phyloP scores from a whole-genome alignment of 108 stramenopile species.

The Schizochytrium sp. region DNA sequence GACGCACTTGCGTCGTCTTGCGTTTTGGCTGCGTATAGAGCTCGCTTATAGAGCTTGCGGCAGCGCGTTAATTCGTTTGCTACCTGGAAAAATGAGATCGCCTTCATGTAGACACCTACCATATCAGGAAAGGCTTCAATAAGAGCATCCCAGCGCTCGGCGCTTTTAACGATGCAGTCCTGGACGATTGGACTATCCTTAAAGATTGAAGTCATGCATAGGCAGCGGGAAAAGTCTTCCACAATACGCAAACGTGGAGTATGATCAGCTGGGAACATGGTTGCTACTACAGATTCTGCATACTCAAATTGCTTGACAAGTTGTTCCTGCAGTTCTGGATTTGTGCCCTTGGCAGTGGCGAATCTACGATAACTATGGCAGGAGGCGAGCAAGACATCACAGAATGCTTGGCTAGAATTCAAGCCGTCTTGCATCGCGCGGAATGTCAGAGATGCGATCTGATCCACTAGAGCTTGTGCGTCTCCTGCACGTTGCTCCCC shows the following conservation, averaged over 20 bases:
- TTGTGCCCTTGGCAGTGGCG: not conserved
- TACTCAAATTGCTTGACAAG: constrained; percentile 2
- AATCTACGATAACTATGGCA: not conserved
- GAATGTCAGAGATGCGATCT: not conserved
- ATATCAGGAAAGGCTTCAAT: not conserved
- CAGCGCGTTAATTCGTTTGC: not conserved
- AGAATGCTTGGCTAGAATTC: not conserved
- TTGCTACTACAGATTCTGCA: not conserved
- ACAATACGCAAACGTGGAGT: not conserved
- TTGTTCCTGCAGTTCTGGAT: not conserved
- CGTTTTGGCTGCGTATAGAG: not conserved
- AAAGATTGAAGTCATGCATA: not conserved
- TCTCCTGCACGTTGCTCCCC: not conserved
- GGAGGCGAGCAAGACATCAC: not conserved
- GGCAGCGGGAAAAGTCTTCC: not conserved
- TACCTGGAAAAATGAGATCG: not conserved
- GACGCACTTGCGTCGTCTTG: not conserved
- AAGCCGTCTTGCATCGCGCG: not conserved
- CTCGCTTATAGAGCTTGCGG: constrained; percentile 21
- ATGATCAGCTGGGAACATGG: not conserved
- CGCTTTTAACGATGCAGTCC: not conserved
- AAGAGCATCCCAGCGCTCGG: not conserved
- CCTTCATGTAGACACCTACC: not conserved
- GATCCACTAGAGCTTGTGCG: not conserved
- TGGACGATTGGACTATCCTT: not conserved